Percentiles rank a stretch among this genome's conserved stretches.
phyloP scores from a whole-genome alignment of 495 filamentous ascomycete species.

The Penicillium nucicola region DNA sequence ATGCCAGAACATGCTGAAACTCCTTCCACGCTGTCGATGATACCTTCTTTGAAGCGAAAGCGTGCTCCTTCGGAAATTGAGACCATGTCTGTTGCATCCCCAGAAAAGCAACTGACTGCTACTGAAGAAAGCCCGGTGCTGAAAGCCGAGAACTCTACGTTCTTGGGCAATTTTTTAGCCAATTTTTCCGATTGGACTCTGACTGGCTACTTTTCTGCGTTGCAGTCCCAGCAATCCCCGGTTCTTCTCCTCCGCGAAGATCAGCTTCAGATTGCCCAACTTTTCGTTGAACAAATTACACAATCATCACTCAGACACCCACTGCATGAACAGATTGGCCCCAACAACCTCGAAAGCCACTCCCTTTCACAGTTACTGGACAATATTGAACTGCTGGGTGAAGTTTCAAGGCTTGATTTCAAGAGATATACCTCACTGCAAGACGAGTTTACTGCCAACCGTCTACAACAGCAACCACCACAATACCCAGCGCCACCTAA shows the following conservation, averaged over 20 bases:
- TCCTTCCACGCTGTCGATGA: slow-evolving; percentile 14
- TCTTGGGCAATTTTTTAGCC: slow-evolving; percentile 44
- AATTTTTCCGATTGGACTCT: slow-evolving; percentile 46
- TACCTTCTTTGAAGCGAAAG: slow-evolving; percentile 39
- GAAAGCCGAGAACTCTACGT: slow-evolving; percentile 34
- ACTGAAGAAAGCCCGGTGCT: slow-evolving; percentile 14
- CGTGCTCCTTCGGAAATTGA: slow-evolving; percentile 36
- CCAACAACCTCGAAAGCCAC: slow-evolving; percentile 31
- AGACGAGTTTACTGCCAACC: slow-evolving; percentile 20
- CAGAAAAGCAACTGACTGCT: slow-evolving; percentile 22
- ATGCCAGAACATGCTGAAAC: slow-evolving; percentile 20
- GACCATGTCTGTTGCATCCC: slow-evolving; percentile 27
- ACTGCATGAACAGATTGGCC: slow-evolving; percentile 26
- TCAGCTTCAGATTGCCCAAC: slow-evolving; percentile 44
- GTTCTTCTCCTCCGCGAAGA: slow-evolving; percentile 35
- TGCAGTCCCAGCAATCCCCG: slow-evolving; percentile 30
- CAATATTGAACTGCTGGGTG: slow-evolving; percentile 25
- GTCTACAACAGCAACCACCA: slow-evolving; percentile 6
- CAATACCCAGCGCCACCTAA: slow-evolving; percentile 18
- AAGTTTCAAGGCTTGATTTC: slow-evolving; percentile 35
- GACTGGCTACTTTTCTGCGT: slow-evolving; percentile 40
- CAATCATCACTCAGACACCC: slow-evolving; percentile 45
- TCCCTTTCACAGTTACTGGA: slow-evolving; percentile 26
- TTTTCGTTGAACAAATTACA: slow-evolving; percentile 47
- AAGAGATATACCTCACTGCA: slow-evolving; percentile 37